Evolutionary conservation across 2,329 filamentous ascomycete genomes (phyloP).

Genomic region (Zymoseptoria brevis): DNA sequence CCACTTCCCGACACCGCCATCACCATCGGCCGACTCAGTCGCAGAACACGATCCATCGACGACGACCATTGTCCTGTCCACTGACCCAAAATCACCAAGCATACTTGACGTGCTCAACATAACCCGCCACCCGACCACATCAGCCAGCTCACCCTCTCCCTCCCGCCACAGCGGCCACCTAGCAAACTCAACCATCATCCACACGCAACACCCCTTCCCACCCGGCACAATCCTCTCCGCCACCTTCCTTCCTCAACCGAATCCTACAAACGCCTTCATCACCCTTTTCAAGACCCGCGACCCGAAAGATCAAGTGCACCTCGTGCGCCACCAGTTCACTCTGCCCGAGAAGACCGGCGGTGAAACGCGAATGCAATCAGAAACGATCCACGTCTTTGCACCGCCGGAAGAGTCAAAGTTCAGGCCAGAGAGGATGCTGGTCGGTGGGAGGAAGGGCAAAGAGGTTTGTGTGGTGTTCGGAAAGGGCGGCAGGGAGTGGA

Average conservation of each 20-base stretch:
- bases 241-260: slow-evolving; percentile 39
- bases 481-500: slow-evolving; percentile 45
- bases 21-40: background rate
- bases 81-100: background rate
- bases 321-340: background rate
- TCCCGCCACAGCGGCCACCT: background rate
- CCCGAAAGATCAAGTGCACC: background rate
- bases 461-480: slow-evolving; percentile 49
- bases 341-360: background rate
- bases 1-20: slow-evolving; percentile 2
- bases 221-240: slow-evolving; percentile 56
- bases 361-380: background rate
- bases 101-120: background rate
- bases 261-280: background rate
- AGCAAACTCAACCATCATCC: background rate
- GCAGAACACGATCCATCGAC: background rate
- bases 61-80: background rate
- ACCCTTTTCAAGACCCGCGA: background rate
- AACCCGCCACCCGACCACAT: background rate
- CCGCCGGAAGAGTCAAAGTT: slow-evolving; percentile 33
- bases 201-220: slow-evolving; percentile 33
- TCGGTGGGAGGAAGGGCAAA: slow-evolving; percentile 49
- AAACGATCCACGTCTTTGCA: slow-evolving; percentile 42
- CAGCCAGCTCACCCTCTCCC: background rate
- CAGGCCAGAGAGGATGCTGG: slow-evolving; percentile 42